phyloP scores from a whole-genome alignment of 257 asterid species.

The Ligustrum vulgare region DNA sequence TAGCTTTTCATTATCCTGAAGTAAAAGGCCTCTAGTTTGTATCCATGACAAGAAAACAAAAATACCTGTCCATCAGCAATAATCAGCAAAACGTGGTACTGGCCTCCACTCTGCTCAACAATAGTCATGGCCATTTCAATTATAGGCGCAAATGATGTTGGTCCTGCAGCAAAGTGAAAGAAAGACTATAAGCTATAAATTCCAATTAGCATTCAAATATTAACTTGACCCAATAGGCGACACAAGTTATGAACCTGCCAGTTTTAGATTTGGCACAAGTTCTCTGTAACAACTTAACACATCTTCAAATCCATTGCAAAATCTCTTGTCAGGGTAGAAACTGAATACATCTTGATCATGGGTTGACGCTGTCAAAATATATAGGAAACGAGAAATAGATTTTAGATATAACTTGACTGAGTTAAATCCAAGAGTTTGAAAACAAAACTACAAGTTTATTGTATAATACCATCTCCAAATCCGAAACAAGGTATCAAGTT shows the following conservation, averaged over 20 bases:
- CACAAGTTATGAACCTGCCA: slow-evolving; percentile 61
- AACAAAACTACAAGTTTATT: slow-evolving; percentile 16
- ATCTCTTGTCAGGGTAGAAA: slow-evolving; percentile 64
- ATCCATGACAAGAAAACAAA: not conserved
- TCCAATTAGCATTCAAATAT: slow-evolving; percentile 5
- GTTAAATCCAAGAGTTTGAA: slow-evolving; percentile 1
- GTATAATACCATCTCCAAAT: slow-evolving; percentile 80
- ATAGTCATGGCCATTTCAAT: slow-evolving; percentile 86
- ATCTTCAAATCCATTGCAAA: slow-evolving; percentile 92
- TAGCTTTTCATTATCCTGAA: not conserved
- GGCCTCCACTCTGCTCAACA: slow-evolving; percentile 92
- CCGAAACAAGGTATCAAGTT: slow-evolving; percentile 95
- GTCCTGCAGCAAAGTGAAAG: slow-evolving; percentile 59
- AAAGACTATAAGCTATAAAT: slow-evolving; percentile 18
- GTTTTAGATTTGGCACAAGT: slow-evolving; percentile 62
- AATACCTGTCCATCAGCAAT: slow-evolving; percentile 97
- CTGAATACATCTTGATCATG: slow-evolving; percentile 89
- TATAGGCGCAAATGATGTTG: slow-evolving; percentile 92
- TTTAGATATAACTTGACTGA: not conserved
- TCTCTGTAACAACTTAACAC: slow-evolving; percentile 75
- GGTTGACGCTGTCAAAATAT: slow-evolving; percentile 65
- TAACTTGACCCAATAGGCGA: slow-evolving; percentile 14
- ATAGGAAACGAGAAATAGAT: not conserved
- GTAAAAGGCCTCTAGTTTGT: not conserved
- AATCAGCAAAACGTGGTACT: slow-evolving; percentile 84